Evolutionary conservation across 768 basidiomycete genomes (phyloP), one percentile per base, ranked within the genome.

Genomic region (Sistotremastrum suecicum): DNA sequence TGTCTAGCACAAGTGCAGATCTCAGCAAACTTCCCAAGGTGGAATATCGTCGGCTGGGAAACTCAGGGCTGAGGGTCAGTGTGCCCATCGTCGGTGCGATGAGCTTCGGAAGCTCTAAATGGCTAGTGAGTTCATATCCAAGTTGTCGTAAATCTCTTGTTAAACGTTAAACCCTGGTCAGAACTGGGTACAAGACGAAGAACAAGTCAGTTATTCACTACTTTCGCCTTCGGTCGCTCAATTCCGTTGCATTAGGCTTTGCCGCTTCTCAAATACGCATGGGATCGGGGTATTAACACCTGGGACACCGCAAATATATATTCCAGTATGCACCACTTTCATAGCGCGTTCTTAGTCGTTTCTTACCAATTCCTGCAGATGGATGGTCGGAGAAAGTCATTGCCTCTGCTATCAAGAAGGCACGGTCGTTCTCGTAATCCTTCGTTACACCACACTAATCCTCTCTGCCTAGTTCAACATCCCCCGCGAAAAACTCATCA

Each of bases 261-360:
- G 12, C 48, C 55, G 40, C 54, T 68, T 48, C 46, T 69, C 43
- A 66, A 66, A 48, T 54, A 57, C 6, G 69, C 69, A 3, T 68
- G 58, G 57, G 60, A 67, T 31, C 50, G 58, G 8, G 69, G 69
- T 4, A 59, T 70, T 48, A 65, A 58, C 45, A 66, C 63, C 4
- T 58, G 63, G 42, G 68, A 69, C 37, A 65, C 66, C 1, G 65
- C 66, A n/a, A 66, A 66, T 43, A 8, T 60, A 3, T 67, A 66
- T 39, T 59, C 58, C n/a, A 58, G 20, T 20, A 20, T 20, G 20
- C 20, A 20, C 20, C 20, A 20, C 20, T 20, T 20, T 20, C 20
- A 20, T 20, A 20, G 20, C 20, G 20, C 20, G 20, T 20, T 20
- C 20, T 20, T 20, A 20, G 20, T 20, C 20, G 20, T 20, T 20